A percentile compares a stretch with the other conserved stretches of the same genome.
Conservation (phyloP, 306 rosid genomes). For the Cucumis melo region DNA sequence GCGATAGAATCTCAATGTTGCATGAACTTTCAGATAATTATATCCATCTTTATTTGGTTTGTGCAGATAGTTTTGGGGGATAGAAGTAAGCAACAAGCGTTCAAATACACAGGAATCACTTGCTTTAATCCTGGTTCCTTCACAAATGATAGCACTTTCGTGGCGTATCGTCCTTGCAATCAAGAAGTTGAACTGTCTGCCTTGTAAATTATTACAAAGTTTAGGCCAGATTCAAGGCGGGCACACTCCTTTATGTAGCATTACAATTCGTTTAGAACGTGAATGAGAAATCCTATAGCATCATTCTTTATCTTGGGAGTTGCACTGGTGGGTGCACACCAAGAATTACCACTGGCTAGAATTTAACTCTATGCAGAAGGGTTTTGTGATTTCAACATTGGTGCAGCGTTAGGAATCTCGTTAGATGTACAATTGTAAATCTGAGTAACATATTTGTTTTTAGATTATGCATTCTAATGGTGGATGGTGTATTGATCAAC, state of each 20-base stretch:
- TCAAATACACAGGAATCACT: conserved; percentile 81
- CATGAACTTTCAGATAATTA: neutral
- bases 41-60: conserved; percentile 11
- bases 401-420: neutral
- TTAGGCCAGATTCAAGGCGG: neutral
- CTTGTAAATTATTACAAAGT: conserved; percentile 19
- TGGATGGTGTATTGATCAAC: neutral
- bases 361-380: neutral
- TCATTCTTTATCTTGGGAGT: neutral
- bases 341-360: neutral
- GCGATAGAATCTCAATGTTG: neutral
- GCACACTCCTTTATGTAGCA: neutral
- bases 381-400: neutral
- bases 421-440: neutral
- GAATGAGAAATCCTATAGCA: neutral
- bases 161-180: conserved; percentile 69
- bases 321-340: neutral
- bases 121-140: conserved; percentile 89
- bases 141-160: conserved; percentile 64
- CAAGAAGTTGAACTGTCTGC: conserved; percentile 88
- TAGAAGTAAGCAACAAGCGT: conserved; percentile 78
- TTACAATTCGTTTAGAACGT: neutral
- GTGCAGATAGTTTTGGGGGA: conserved; percentile 75
- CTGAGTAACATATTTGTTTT: neutral
- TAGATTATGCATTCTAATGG: neutral